phyloP scores from a whole-genome alignment of 805 yeast species.

The Metschnikowia continentalis region DNA sequence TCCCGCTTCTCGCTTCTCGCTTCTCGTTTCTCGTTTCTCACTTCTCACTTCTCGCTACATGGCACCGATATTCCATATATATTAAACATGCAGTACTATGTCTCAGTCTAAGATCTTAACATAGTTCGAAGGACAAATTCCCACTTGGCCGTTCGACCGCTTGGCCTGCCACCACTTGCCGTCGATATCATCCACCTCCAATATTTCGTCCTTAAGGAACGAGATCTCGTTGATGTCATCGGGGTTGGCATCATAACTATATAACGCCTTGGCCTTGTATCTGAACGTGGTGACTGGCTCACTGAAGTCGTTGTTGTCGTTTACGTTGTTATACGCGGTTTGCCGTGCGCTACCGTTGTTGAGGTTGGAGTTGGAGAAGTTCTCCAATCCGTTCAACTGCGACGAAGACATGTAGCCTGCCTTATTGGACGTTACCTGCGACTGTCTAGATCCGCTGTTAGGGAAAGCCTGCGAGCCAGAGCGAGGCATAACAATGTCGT shows the following conservation, averaged over 20 bases:
- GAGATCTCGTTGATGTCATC: conserved; percentile 91
- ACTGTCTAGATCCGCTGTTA: conserved; percentile 32
- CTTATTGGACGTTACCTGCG: conserved; percentile 30
- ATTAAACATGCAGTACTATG: not conserved
- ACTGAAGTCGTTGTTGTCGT: conserved; percentile 21
- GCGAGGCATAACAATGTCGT: conserved; percentile 20
- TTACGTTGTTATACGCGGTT: conserved; percentile 12
- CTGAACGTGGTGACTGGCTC: conserved; percentile 47
- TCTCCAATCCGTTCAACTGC: conserved; percentile 59
- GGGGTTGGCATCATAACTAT: conserved; percentile 83
- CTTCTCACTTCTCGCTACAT: not conserved
- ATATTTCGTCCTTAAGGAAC: conserved; percentile 84
- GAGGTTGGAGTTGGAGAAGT: conserved; percentile 39
- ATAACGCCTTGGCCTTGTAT: conserved; percentile 80
- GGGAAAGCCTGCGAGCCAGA: conserved; percentile 23
- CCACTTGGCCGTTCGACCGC: conserved; percentile 84
- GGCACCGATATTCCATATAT: not conserved
- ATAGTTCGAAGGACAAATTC: conserved; percentile 94
- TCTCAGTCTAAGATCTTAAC: conserved; percentile 60
- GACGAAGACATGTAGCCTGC: conserved; percentile 47
- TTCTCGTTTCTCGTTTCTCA: not conserved
- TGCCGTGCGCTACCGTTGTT: conserved; percentile 23
- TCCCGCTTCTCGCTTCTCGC: not conserved
- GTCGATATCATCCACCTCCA: conserved; percentile 86
- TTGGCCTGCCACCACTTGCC: conserved; percentile 99